A percentile compares a stretch with the other conserved stretches of the same genome.
Evolutionary conservation across 345 rosid species (phyloP).

Genomic region (Noccaea bulbosa): DNA sequence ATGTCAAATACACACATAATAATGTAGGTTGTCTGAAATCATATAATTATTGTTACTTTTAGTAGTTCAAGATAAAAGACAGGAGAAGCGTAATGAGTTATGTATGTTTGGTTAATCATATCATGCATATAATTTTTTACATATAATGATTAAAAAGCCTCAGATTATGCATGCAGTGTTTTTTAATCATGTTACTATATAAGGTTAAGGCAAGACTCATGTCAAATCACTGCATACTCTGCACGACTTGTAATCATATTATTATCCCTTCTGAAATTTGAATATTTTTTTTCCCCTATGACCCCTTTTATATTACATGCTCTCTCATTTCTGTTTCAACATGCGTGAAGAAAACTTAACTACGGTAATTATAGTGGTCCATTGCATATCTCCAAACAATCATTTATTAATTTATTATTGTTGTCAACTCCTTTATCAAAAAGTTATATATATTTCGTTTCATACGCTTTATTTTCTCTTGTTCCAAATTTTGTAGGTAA

Average conservation of each 20-base stretch:
- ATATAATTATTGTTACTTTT: background rate
- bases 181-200: constrained; percentile 22
- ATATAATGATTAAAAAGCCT: constrained; percentile 13
- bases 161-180: constrained; percentile 23
- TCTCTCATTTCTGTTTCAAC: constrained; percentile 14
- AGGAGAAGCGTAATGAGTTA: background rate
- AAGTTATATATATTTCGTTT: constrained; percentile 3
- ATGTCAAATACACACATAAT: background rate
- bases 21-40: background rate
- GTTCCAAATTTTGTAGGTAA: constrained; percentile 9
- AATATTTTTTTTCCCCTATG: background rate
- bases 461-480: background rate
- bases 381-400: constrained; percentile 2
- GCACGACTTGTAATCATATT: constrained; percentile 10
- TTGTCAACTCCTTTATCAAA: constrained; percentile 15
- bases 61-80: constrained; percentile 11
- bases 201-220: constrained; percentile 8
- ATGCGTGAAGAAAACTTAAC: constrained; percentile 6
- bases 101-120: constrained; percentile 16
- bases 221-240: constrained; percentile 21
- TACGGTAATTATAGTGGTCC: background rate
- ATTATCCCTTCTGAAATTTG: background rate
- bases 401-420: background rate
- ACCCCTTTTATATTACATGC: background rate
- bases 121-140: constrained; percentile 2